Conservation (phyloP, 495 filamentous ascomycete species). For the Clohesyomyces aquaticus region DNA sequence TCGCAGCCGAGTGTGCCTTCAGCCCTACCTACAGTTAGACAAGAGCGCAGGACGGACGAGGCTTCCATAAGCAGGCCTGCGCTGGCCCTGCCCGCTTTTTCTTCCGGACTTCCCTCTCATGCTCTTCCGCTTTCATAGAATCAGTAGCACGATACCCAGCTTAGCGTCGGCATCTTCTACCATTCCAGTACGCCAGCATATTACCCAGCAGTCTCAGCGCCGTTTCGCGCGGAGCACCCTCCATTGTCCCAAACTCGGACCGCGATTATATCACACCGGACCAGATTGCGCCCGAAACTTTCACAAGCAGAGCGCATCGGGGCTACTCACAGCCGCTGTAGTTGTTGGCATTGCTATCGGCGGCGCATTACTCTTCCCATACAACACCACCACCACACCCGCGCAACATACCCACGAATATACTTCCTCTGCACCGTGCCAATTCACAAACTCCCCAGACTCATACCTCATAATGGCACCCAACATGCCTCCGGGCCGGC, state of each 20-base stretch:
- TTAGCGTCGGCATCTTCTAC: slow-evolving; percentile 18
- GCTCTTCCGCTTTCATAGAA: slow-evolving; percentile 9
- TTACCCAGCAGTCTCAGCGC: slow-evolving; percentile 20
- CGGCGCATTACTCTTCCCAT: slow-evolving; percentile 29
- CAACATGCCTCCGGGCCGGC: slow-evolving; percentile 68
- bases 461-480: slow-evolving; percentile 48
- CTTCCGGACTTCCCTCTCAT: slow-evolving; percentile 11
- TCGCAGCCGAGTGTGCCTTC: slow-evolving; percentile 12
- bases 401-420: neutral
- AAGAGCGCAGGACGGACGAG: neutral
- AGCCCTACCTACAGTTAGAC: neutral
- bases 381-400: neutral
- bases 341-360: slow-evolving; percentile 32
- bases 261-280: slow-evolving; percentile 3
- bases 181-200: slow-evolving; percentile 5
- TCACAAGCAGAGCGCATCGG: slow-evolving; percentile 20
- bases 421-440: neutral
- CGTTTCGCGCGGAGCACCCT: slow-evolving; percentile 9
- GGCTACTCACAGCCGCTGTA: slow-evolving; percentile 22
- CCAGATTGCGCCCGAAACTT: neutral
- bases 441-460: slow-evolving; percentile 26
- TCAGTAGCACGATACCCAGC: slow-evolving; percentile 5
- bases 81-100: neutral
- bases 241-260: neutral
- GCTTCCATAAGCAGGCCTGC: slow-evolving; percentile 24